Conservation (phyloP, 2,329 filamentous ascomycete genomes). For the Diaporthe helianthi region DNA sequence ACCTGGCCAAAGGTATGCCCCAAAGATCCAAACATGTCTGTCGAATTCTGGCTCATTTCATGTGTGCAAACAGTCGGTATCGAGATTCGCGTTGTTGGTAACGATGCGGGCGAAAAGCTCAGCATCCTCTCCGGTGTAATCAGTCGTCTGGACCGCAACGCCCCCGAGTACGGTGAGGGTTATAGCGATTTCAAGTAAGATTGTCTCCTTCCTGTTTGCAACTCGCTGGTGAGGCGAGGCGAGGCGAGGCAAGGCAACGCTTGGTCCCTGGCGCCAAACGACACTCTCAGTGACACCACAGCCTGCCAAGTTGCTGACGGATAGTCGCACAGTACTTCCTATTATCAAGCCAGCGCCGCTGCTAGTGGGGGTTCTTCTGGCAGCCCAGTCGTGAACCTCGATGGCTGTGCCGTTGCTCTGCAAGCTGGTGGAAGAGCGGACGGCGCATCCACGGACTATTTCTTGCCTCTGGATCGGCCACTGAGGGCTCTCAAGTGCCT, state of each 20-base stretch:
- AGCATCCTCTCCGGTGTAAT: constrained; percentile 98
- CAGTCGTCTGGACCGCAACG: constrained; percentile 93
- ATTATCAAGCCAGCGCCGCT: constrained; percentile 97
- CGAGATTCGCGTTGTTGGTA: constrained; percentile 96
- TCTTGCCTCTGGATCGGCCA: constrained; percentile 90
- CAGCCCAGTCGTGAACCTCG: constrained; percentile 95
- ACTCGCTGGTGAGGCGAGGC: neutral
- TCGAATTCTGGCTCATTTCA: constrained; percentile 40
- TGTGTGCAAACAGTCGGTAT: constrained; percentile 69
- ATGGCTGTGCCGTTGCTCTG: constrained; percentile 88
- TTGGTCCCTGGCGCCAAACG: neutral
- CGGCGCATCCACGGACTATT: constrained; percentile 96
- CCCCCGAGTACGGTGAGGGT: constrained; percentile 88
- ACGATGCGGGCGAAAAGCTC: constrained; percentile 97
- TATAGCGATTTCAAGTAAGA: constrained; percentile 89
- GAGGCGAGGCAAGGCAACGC: no score
- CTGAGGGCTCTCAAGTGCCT: constrained; percentile 87
- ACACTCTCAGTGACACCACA: neutral
- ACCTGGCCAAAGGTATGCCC: constrained; percentile 73
- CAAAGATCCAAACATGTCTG: constrained; percentile 13
- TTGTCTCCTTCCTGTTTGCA: neutral
- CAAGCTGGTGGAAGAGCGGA: constrained; percentile 95
- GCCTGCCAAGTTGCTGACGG: neutral
- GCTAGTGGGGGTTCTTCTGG: constrained; percentile 98
- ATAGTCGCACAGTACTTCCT: constrained; percentile 64